Conservation (phyloP, 495 filamentous ascomycete species). For the Thermochaetoides thermophila region DNA sequence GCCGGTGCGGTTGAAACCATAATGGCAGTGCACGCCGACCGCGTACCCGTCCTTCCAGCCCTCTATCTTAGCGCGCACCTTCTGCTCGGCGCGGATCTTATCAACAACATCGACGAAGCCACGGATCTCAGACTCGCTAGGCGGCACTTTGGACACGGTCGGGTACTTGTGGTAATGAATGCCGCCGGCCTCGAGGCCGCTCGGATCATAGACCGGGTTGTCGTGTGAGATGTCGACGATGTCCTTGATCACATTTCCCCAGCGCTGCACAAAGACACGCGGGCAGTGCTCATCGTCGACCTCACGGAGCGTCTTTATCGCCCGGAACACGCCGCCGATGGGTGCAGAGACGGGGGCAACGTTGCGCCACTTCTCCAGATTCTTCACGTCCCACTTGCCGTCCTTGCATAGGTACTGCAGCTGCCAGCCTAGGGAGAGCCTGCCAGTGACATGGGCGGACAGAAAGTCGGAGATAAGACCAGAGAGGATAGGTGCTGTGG, state of each 20-base stretch:
- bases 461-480: slow-evolving; percentile 78
- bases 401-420: slow-evolving; percentile 69
- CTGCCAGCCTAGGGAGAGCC: slow-evolving; percentile 78
- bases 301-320: slow-evolving; percentile 78
- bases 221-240: slow-evolving; percentile 84
- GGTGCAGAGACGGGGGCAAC: slow-evolving; percentile 62
- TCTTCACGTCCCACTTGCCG: slow-evolving; percentile 97
- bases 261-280: slow-evolving; percentile 52
- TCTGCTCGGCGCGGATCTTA: slow-evolving; percentile 40
- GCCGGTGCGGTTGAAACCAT: slow-evolving; percentile 84
- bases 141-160: slow-evolving; percentile 84
- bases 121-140: slow-evolving; percentile 56
- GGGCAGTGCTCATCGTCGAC: slow-evolving; percentile 76
- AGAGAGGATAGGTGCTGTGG: slow-evolving; percentile 58
- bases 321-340: slow-evolving; percentile 63
- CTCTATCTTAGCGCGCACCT: slow-evolving; percentile 22
- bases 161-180: slow-evolving; percentile 78
- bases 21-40: slow-evolving; percentile 87
- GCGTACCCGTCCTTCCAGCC: slow-evolving; percentile 27
- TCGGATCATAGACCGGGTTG: slow-evolving; percentile 68
- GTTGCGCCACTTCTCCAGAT: slow-evolving; percentile 77
- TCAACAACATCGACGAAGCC: slow-evolving; percentile 72
- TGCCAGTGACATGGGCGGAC: slow-evolving; percentile 53
- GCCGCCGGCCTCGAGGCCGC: slow-evolving; percentile 54
- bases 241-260: slow-evolving; percentile 47